Evolutionary conservation across 805 yeast genomes (phyloP).

Genomic region (Candida montana): DNA sequence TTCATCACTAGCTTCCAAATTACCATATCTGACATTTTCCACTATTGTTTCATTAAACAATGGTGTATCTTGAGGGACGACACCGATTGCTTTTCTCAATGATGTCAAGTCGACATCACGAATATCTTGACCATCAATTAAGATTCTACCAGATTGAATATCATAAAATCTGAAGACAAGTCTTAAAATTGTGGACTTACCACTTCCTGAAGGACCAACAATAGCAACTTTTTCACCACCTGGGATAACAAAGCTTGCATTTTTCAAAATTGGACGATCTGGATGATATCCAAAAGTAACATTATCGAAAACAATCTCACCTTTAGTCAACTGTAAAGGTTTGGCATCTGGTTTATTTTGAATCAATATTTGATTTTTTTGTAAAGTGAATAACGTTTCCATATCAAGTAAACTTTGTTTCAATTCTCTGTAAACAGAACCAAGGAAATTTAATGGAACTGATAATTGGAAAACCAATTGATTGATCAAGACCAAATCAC

Average conservation of each 20-base stretch:
- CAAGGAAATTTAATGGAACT: constrained; percentile 90
- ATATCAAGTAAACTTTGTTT: constrained; percentile 90
- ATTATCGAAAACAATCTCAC: constrained; percentile 83
- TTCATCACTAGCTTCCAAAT: constrained; percentile 63
- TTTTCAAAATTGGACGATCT: constrained; percentile 75
- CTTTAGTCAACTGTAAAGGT: constrained; percentile 43
- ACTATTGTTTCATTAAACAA: constrained; percentile 84
- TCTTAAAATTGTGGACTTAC: constrained; percentile 84
- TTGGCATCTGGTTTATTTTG: constrained; percentile 58
- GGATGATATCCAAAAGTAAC: constrained; percentile 91
- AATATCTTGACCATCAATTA: constrained; percentile 87
- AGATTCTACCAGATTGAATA: constrained; percentile 66
- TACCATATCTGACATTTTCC: constrained; percentile 86
- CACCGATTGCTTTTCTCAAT: constrained; percentile 71
- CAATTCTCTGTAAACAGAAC: constrained; percentile 91
- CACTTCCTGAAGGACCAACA: constrained; percentile 96
- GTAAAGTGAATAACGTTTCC: constrained; percentile 89
- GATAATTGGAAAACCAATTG: constrained; percentile 94
- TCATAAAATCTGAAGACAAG: constrained; percentile 89
- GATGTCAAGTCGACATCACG: constrained; percentile 68
- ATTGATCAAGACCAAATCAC: constrained; percentile 90
- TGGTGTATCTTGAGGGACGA: constrained; percentile 98
- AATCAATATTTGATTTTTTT: constrained; percentile 65
- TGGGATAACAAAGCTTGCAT: constrained; percentile 81
- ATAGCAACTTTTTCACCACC: constrained; percentile 89